Percentiles rank a stretch among this genome's conserved stretches.
Evolutionary conservation across 1,139 yeast genomes (phyloP).

Genomic region (Torulaspora globosa): DNA sequence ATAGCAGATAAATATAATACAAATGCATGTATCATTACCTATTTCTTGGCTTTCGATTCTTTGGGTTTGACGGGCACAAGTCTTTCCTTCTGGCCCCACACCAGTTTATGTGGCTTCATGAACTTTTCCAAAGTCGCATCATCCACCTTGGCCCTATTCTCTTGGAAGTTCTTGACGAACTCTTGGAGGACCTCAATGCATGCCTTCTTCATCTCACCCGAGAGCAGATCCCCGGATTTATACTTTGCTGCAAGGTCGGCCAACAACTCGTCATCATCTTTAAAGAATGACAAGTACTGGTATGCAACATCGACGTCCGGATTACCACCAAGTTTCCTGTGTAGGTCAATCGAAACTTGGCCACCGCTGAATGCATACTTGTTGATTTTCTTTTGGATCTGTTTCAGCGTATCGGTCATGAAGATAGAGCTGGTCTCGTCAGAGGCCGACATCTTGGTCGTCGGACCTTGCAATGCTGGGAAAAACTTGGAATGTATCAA

Average conservation of each 20-base stretch:
- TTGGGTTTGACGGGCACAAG: constrained; percentile 62
- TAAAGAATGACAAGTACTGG: constrained; percentile 86
- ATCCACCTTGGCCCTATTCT: constrained; percentile 61
- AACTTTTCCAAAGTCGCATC: constrained; percentile 64
- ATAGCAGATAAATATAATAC: constrained; percentile 3
- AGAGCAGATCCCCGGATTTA: constrained; percentile 73
- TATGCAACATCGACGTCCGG: constrained; percentile 95
- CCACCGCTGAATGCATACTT: constrained; percentile 98
- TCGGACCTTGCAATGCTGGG: constrained; percentile 97
- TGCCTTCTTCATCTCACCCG: constrained; percentile 90
- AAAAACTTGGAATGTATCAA: constrained; percentile 91
- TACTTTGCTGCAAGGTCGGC: constrained; percentile 60
- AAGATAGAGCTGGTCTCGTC: constrained; percentile 80
- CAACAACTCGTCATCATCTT: constrained; percentile 80
- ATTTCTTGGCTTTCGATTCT: constrained; percentile 32
- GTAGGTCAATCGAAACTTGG: constrained; percentile 80
- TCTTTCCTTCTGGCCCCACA: constrained; percentile 69
- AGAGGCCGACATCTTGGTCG: constrained; percentile 96
- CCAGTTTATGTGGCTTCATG: constrained; percentile 82
- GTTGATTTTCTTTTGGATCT: constrained; percentile 90
- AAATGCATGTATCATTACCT: constrained; percentile 12
- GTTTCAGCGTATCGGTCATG: constrained; percentile 91
- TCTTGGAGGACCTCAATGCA: constrained; percentile 78
- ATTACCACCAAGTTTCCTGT: constrained; percentile 83
- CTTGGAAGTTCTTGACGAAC: constrained; percentile 79